These are phyloP conservation scores for Sordaria brevicollis DNA, from an alignment of 495 filamentous ascomycete species.

Conservation along the genomic window DNA sequence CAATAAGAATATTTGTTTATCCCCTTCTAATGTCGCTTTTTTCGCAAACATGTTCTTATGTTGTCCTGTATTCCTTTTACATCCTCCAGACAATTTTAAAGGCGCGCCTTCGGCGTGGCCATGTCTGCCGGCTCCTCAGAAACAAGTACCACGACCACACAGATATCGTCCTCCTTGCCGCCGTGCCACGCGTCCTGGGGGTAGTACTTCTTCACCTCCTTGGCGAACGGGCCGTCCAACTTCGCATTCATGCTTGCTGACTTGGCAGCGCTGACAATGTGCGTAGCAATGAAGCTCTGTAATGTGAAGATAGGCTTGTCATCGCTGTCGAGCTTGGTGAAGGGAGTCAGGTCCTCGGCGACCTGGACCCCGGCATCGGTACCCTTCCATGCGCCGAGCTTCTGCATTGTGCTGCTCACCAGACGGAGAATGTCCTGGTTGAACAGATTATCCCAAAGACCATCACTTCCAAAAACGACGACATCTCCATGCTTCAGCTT, in stretches of 20 bases:
- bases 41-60: neutral
- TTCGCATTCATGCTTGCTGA: constrained; percentile 65
- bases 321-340: constrained; percentile 34
- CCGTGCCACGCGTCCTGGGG: constrained; percentile 75
- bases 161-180: constrained; percentile 89
- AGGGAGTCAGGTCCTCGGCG: constrained; percentile 39
- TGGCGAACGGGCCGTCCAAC: constrained; percentile 85
- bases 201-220: constrained; percentile 78
- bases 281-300: constrained; percentile 66
- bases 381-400: constrained; percentile 61
- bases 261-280: constrained; percentile 73
- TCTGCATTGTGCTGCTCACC: constrained; percentile 63
- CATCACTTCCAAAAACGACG: constrained; percentile 83
- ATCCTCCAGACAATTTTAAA: neutral
- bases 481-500: constrained; percentile 81
- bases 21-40: neutral
- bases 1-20: neutral
- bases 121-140: constrained; percentile 39
- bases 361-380: constrained; percentile 49
- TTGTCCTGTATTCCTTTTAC: neutral
- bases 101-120: constrained; percentile 16
- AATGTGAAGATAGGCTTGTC: constrained; percentile 34
- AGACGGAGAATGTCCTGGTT: constrained; percentile 76
- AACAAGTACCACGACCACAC: constrained; percentile 64
- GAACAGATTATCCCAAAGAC: constrained; percentile 94